These are phyloP conservation scores for Russula olivacea DNA, from an alignment of 768 basidiomycete species.

Conservation along the genomic window DNA sequence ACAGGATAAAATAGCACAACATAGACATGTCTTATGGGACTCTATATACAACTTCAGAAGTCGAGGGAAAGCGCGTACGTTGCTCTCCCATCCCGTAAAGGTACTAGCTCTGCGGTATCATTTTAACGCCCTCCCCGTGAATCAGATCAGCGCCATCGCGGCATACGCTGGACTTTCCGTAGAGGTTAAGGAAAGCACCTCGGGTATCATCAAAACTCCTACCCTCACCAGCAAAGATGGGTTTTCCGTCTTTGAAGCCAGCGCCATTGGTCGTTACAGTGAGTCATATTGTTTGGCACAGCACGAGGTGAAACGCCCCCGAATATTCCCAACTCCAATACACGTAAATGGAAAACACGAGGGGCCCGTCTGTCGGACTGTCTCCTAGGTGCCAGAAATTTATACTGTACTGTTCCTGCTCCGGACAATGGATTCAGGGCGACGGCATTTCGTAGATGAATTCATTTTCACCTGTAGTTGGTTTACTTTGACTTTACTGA, in stretches of 20 bases:
- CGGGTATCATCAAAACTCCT: constrained; percentile 75
- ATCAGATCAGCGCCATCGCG: constrained; percentile 49
- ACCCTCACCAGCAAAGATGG: constrained; percentile 73
- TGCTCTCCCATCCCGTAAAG: neutral
- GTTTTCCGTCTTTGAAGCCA: constrained; percentile 69
- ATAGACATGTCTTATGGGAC: constrained; percentile 56
- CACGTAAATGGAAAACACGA: neutral
- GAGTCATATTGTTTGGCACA: constrained; percentile 37
- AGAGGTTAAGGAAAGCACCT: constrained; percentile 48
- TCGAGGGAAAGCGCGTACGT: constrained; percentile 47
- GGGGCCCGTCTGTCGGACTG: neutral
- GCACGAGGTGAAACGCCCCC: neutral
- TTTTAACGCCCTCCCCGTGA: neutral
- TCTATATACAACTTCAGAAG: constrained; percentile 46
- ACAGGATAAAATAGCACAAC: constrained; percentile 1
- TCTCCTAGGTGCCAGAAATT: neutral
- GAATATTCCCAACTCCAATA: neutral
- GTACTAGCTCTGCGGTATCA: too few relatives aligned
- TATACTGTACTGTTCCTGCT: neutral
- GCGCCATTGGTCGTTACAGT: constrained; percentile 85
- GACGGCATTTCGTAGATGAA: neutral
- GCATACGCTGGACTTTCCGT: constrained; percentile 55
- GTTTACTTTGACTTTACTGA: constrained; percentile 18
- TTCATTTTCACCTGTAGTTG: neutral
- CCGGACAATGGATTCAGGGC: neutral